Conservation (phyloP, 805 yeast genomes). For the Metschnikowia kunwiensis region DNA sequence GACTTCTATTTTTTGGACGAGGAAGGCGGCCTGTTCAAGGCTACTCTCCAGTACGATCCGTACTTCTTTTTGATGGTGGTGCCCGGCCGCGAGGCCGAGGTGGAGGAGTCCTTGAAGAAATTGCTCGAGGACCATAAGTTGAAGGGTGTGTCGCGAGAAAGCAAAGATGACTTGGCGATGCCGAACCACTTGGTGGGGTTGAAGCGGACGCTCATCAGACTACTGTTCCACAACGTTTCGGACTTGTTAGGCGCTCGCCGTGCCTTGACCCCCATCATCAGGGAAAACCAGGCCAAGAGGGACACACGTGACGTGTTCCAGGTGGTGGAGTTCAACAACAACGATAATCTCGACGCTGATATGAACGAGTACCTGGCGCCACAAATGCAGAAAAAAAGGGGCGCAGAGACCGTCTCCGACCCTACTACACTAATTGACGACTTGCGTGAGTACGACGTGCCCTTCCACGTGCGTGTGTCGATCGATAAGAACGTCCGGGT, state of each 20-base stretch:
- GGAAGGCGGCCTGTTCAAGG: slow-evolving; percentile 94
- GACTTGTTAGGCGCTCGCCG: slow-evolving; percentile 78
- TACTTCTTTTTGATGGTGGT: slow-evolving; percentile 72
- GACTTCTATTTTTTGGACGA: slow-evolving; percentile 93
- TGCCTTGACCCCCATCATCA: slow-evolving; percentile 62
- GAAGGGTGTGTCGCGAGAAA: slow-evolving; percentile 52
- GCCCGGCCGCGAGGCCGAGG: slow-evolving; percentile 64
- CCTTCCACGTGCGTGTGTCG: slow-evolving; percentile 94
- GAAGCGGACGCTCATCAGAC: slow-evolving; percentile 57
- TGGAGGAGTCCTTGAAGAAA: slow-evolving; percentile 79
- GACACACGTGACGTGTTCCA: slow-evolving; percentile 68
- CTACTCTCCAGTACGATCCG: slow-evolving; percentile 80
- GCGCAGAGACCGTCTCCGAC: slow-evolving; percentile 31
- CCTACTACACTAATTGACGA: slow-evolving; percentile 71
- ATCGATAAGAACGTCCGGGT: slow-evolving; percentile 84
- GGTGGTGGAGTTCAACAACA: slow-evolving; percentile 44
- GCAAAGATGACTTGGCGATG: slow-evolving; percentile 75
- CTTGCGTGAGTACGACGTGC: slow-evolving; percentile 91
- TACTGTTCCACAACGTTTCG: slow-evolving; percentile 69
- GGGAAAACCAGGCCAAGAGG: slow-evolving; percentile 58
- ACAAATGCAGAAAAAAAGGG: slow-evolving; percentile 5
- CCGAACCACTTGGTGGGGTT: slow-evolving; percentile 87
- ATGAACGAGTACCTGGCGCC: slow-evolving; percentile 6
- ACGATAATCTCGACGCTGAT: slow-evolving; percentile 15
- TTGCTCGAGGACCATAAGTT: slow-evolving; percentile 56